Base-by-base conservation (phyloP, 495 filamentous ascomycete genomes). In the Aspergillus homomorphus region DNA sequence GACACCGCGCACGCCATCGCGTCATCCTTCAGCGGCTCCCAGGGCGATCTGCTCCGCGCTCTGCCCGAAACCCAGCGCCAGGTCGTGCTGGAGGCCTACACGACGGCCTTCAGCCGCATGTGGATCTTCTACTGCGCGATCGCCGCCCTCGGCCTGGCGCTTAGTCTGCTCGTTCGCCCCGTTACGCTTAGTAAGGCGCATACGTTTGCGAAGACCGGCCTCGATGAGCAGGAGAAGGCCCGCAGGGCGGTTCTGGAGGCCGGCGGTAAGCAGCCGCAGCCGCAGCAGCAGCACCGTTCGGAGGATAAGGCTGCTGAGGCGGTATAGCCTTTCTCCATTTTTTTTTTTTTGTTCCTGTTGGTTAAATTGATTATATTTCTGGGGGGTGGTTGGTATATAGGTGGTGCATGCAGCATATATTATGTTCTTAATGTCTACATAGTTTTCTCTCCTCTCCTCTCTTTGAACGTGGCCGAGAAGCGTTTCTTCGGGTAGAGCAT, bases 111-210 rank as follows among this genome's bases (percentile, higher is more conserved):
- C 55, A 77, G 72, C 50, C 82, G 79, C 38, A 88, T 90, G 83
- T 92, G 84, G 79, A 88, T 89, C 57, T 76, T 75, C 61, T 90
- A 86, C 51, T 78, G 81, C 0, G 78, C 69, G 4, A 71, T 88
- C 12, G 73, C 80, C 6, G 83, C 65, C 0, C 38, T 84, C 0
- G 87, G 82, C 0, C 66, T 89, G 18, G 21, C 85, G 4, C 54
- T 83, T 1, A 82, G 80, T 33, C 67, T 83, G 6, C 78, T 85
- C 16, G 76, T 91, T 20, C 72, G 74, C 0, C 81, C 78, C 21
- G 73, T 75, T 43, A 80, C 69, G 59, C 70, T 91, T 45, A 87
- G 76, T 66, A 82, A 80, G 64, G 71, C 80, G 20, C 85, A 88
- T 54, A 73, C 82, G 1, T 73, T 86, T 55, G 76, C 82, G 28